These are phyloP conservation scores for Asparagopsis taxiformis DNA, from an alignment of 31 red algal species.

Conservation along the genomic window DNA sequence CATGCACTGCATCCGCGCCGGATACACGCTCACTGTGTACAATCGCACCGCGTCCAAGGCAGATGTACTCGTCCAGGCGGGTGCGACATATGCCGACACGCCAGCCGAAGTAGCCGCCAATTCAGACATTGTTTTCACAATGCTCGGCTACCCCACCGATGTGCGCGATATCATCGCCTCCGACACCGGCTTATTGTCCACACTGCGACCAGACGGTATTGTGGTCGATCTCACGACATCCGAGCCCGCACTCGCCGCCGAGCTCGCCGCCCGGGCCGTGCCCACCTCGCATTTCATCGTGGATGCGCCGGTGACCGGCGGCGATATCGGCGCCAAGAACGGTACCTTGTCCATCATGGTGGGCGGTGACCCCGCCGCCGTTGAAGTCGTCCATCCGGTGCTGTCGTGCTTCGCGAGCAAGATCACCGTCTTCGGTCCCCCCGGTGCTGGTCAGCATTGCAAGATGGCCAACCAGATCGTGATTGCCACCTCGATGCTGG, in stretches of 20 bases:
- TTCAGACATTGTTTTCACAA: constrained; percentile 85
- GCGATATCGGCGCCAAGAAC: constrained; percentile 75
- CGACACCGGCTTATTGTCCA: constrained; percentile 39
- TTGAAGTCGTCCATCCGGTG: constrained; percentile 44
- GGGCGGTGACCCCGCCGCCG: constrained; percentile 40
- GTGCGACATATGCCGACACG: constrained; percentile 31
- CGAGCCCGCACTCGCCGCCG: constrained; percentile 68
- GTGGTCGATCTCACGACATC: constrained; percentile 84
- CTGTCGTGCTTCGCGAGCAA: constrained; percentile 57
- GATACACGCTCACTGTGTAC: constrained; percentile 69
- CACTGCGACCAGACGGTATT: constrained; percentile 49
- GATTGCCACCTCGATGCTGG: constrained; percentile 73
- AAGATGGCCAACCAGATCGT: constrained; percentile 88
- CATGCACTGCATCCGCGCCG: constrained; percentile 39
- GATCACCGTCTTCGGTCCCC: constrained; percentile 47
- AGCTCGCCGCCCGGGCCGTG: constrained; percentile 41
- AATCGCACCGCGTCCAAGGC: constrained; percentile 65
- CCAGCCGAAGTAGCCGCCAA: constrained; percentile 47
- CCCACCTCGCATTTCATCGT: constrained; percentile 23
- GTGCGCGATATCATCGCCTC: constrained; percentile 49
- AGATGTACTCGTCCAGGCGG: constrained; percentile 52
- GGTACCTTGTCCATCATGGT: constrained; percentile 83
- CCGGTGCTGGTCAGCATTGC: constrained; percentile 75
- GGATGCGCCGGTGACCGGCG: constrained; percentile 88
- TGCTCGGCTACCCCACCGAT: constrained; percentile 82